Evolutionary conservation across 1,284 basidiomycete genomes (phyloP).

Genomic region (Puccinia coronata): DNA sequence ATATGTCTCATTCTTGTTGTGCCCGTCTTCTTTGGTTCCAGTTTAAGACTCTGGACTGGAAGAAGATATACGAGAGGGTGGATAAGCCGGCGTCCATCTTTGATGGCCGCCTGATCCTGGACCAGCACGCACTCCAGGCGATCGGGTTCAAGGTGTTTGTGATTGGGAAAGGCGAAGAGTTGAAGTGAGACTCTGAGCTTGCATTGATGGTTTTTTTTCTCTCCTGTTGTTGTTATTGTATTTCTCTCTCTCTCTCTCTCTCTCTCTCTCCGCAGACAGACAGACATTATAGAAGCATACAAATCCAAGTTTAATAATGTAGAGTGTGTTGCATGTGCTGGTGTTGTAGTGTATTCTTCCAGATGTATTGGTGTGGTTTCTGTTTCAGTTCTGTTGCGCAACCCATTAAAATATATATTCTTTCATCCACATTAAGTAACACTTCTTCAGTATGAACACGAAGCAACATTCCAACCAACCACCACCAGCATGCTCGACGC

Average conservation of each 20-base stretch:
- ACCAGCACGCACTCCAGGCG: slow-evolving; percentile 73
- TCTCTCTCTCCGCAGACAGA: no score
- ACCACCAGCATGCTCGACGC: no score
- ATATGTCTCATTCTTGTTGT: neutral
- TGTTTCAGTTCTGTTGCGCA: no score
- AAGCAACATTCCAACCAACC: neutral
- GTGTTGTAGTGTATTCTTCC: no score
- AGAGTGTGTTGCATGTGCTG: no score
- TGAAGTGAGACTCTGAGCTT: slow-evolving; percentile 4
- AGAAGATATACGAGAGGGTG: slow-evolving; percentile 79
- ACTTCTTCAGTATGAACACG: slow-evolving; percentile 9
- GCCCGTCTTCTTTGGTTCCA: slow-evolving; percentile 57
- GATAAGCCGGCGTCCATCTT: slow-evolving; percentile 78
- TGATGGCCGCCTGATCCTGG: slow-evolving; percentile 83
- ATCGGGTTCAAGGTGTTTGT: slow-evolving; percentile 86
- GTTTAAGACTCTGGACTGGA: slow-evolving; percentile 90
- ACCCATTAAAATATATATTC: no score
- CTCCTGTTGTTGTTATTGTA: neutral
- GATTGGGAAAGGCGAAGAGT: slow-evolving; percentile 58
- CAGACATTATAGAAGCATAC: no score
- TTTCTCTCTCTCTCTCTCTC: no score
- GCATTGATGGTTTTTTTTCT: neutral
- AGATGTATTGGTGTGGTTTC: no score
- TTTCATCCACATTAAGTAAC: no score
- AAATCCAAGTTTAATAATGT: no score